These are phyloP conservation scores for Podila horticola DNA, from an alignment of 192 early-diverging fungal genomes.

Conservation along the genomic window DNA sequence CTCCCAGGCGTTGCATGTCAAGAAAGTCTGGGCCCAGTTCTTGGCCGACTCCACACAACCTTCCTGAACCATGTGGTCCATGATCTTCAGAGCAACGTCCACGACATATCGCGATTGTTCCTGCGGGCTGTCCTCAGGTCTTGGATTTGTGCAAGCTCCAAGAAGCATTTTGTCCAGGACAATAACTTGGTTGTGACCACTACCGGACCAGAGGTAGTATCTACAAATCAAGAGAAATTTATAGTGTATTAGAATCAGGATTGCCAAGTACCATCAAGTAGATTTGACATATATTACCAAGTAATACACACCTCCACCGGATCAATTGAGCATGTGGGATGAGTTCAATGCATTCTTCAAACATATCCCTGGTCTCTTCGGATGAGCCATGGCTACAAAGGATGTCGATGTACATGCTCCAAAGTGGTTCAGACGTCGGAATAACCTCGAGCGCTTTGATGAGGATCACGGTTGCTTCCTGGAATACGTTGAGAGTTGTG, in stretches of 20 bases:
- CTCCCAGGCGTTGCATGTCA: constrained; percentile 28
- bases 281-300: not conserved
- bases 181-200: constrained; percentile 13
- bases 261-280: not conserved
- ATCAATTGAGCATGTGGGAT: constrained; percentile 20
- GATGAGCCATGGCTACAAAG: constrained; percentile 10
- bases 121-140: not conserved
- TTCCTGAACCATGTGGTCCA: constrained; percentile 15
- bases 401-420: constrained; percentile 37
- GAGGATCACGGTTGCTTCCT: not conserved
- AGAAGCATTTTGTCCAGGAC: constrained; percentile 37
- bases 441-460: not conserved
- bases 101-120: constrained; percentile 23
- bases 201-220: constrained; percentile 31
- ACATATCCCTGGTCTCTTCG: constrained; percentile 13
- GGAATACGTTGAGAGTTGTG: not conserved
- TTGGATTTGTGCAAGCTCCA: constrained; percentile 15
- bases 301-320: constrained; percentile 28
- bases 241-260: not conserved
- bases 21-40: constrained; percentile 40
- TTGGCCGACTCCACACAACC: constrained; percentile 31
- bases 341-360: constrained; percentile 18
- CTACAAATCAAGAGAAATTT: constrained; percentile 3
- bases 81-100: constrained; percentile 31
- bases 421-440: constrained; percentile 18